Evolutionary conservation across 2,329 filamentous ascomycete species (phyloP).

Genomic region (Cryoendolithus antarcticus): DNA sequence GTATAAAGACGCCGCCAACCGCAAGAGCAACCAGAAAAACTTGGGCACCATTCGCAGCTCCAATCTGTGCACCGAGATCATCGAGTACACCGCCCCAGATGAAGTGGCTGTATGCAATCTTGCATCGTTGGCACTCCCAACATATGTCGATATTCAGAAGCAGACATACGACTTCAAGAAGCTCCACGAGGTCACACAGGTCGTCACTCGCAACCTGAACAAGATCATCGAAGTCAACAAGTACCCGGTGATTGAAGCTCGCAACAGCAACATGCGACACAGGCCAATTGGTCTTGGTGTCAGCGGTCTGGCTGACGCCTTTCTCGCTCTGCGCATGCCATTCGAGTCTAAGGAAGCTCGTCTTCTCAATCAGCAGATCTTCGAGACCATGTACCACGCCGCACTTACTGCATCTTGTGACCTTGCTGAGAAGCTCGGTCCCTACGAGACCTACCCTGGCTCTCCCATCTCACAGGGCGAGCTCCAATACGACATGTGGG

Average conservation of each 20-base stretch:
- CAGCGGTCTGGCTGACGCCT: slow-evolving; percentile 93
- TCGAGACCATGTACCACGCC: slow-evolving; percentile 98
- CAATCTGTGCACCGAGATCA: slow-evolving; percentile 96
- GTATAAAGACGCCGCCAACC: slow-evolving; percentile 97
- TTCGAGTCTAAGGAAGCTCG: slow-evolving; percentile 94
- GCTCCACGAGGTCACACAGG: slow-evolving; percentile 85
- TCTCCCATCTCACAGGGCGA: slow-evolving; percentile 91
- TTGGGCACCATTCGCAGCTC: slow-evolving; percentile 96
- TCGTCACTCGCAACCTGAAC: slow-evolving; percentile 91
- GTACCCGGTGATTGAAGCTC: slow-evolving; percentile 90
- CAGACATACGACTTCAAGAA: slow-evolving; percentile 91
- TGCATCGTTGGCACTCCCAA: slow-evolving; percentile 82
- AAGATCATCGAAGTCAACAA: slow-evolving; percentile 97
- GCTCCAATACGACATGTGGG: slow-evolving; percentile 98
- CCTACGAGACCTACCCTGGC: slow-evolving; percentile 84
- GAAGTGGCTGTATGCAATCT: slow-evolving; percentile 98
- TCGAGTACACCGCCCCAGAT: slow-evolving; percentile 93
- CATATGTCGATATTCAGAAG: slow-evolving; percentile 75
- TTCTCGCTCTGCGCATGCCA: slow-evolving; percentile 89
- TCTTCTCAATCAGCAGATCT: slow-evolving; percentile 94
- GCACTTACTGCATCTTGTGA: slow-evolving; percentile 81
- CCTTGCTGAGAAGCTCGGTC: slow-evolving; percentile 67
- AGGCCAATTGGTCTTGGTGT: slow-evolving; percentile 93
- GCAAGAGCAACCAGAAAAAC: slow-evolving; percentile 99
- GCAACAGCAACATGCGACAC: slow-evolving; percentile 95